Percentiles rank a stretch among this genome's conserved stretches.
Evolutionary conservation across 148 eudicot genomes (phyloP).

Genomic region (Amaranthus cruentus): DNA sequence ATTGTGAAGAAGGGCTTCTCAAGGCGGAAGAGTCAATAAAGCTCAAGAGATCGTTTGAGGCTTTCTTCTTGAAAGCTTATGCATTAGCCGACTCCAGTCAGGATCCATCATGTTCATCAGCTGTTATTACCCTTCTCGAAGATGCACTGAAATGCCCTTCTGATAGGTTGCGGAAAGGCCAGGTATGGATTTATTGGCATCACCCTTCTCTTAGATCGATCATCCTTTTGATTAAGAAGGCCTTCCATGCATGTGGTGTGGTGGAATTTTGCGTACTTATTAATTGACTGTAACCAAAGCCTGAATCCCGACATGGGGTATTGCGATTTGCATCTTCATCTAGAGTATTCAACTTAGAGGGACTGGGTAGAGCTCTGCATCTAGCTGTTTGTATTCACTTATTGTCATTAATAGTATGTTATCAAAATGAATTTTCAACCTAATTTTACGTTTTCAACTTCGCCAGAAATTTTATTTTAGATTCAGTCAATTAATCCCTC

Average conservation of each 20-base stretch:
- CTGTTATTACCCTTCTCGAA: slow-evolving; percentile 80
- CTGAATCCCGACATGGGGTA: no score
- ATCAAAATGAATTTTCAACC: no score
- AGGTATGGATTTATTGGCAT: slow-evolving; percentile 46
- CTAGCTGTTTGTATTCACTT: no score
- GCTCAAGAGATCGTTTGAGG: slow-evolving; percentile 90
- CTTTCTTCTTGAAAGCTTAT: slow-evolving; percentile 95
- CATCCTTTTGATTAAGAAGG: background rate
- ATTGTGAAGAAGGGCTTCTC: slow-evolving; percentile 80
- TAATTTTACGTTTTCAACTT: no score
- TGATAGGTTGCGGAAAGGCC: slow-evolving; percentile 97
- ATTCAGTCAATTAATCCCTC: no score
- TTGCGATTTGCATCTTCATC: no score
- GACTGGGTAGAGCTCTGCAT: no score
- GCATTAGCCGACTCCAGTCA: slow-evolving; percentile 91
- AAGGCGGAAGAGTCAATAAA: slow-evolving; percentile 92
- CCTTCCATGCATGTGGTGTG: background rate
- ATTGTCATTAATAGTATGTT: no score
- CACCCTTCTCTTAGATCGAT: background rate
- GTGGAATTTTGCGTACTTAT: no score
- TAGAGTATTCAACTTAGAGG: no score
- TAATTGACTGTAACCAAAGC: no score
- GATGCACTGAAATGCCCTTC: slow-evolving; percentile 97
- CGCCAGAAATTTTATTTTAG: no score
- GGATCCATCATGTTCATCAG: slow-evolving; percentile 69